A percentile compares a stretch with the other conserved stretches of the same genome.
phyloP scores from a whole-genome alignment of 768 basidiomycete species.

The Tricholoma matsutake region DNA sequence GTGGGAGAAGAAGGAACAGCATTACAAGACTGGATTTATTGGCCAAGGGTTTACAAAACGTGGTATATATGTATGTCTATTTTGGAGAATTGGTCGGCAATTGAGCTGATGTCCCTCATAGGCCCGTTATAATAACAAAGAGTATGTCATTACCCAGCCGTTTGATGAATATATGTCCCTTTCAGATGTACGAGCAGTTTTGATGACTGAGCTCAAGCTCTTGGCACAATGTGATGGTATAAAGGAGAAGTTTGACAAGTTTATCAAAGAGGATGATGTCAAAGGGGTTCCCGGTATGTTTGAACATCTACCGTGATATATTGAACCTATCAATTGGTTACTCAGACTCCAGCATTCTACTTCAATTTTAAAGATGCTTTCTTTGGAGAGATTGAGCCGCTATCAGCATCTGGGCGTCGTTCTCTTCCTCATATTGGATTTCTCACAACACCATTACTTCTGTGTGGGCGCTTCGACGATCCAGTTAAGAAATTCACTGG shows the following conservation, averaged over 20 bases:
- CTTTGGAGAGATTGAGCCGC: not conserved
- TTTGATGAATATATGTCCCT: slow-evolving; percentile 3
- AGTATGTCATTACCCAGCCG: slow-evolving; percentile 8
- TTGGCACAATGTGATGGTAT: not conserved
- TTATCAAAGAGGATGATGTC: not conserved
- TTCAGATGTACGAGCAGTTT: not conserved
- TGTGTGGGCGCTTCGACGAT: not conserved
- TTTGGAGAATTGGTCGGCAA: not conserved
- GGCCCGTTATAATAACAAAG: slow-evolving; percentile 7
- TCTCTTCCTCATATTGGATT: not conserved
- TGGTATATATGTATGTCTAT: slow-evolving; percentile 9
- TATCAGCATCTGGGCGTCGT: not conserved
- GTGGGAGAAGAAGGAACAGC: not conserved
- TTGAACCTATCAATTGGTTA: not conserved
- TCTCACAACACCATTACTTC: not conserved
- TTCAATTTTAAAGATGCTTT: not conserved
- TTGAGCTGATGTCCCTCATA: not conserved
- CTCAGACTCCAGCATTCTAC: not conserved
- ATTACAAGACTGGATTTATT: slow-evolving; percentile 4
- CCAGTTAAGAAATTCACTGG: not conserved
- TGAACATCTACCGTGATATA: not conserved
- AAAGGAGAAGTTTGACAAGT: not conserved
- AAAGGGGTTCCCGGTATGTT: not conserved
- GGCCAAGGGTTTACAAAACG: slow-evolving; percentile 8
- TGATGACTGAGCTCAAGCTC: not conserved